These are phyloP conservation scores for Aureobasidium leucospermi DNA, from an alignment of 2,329 filamentous ascomycete genomes.

Conservation along the genomic window DNA sequence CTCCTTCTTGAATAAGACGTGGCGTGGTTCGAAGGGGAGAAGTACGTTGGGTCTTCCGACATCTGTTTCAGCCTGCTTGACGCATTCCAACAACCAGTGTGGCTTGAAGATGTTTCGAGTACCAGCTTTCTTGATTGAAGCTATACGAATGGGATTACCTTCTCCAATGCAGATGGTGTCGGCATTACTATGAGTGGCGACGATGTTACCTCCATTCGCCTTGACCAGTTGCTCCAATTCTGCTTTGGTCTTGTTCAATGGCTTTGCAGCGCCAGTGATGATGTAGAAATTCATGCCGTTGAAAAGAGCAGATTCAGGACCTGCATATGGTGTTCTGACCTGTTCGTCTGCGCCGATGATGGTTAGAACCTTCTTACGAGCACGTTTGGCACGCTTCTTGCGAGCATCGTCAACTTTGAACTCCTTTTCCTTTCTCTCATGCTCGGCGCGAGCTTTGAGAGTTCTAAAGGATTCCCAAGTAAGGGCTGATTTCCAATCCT, in stretches of 20 bases:
- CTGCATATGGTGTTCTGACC: constrained; percentile 46
- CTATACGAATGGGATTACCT: constrained; percentile 71
- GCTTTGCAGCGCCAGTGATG: constrained; percentile 65
- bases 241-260: constrained; percentile 65
- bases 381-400: constrained; percentile 55
- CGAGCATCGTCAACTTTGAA: constrained; percentile 62
- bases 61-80: constrained; percentile 54
- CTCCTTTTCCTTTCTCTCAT: constrained; percentile 63
- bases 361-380: constrained; percentile 59
- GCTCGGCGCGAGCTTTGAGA: constrained; percentile 60
- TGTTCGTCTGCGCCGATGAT: constrained; percentile 63
- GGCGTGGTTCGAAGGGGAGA: constrained; percentile 58
- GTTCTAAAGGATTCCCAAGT: constrained; percentile 70
- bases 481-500: constrained; percentile 72
- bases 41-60: constrained; percentile 47
- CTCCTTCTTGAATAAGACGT: constrained; percentile 65
- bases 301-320: constrained; percentile 59
- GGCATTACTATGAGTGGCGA: constrained; percentile 61
- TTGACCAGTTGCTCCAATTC: constrained; percentile 78
- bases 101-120: constrained; percentile 68
- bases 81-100: constrained; percentile 76
- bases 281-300: constrained; percentile 71
- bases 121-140: constrained; percentile 68
- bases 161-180: constrained; percentile 71
- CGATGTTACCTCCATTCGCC: constrained; percentile 70